phyloP scores from a whole-genome alignment of 2,329 filamentous ascomycete species.

The Metarhizium guizhouense region DNA sequence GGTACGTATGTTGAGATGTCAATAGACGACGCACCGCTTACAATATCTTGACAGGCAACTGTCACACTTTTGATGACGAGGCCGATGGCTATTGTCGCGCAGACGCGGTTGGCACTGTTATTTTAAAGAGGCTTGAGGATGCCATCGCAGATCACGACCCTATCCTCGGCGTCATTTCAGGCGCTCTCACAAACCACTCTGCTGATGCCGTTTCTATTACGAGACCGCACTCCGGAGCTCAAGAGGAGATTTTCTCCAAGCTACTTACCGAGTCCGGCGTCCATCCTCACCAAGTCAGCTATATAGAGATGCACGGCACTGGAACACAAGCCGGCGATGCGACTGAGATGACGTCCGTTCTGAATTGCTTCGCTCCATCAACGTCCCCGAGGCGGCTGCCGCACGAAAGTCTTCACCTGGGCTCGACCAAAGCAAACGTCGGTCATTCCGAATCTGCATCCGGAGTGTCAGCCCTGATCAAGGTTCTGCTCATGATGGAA shows the following conservation, averaged over 20 bases:
- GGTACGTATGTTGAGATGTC: constrained; percentile 9
- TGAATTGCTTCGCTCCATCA: constrained; percentile 33
- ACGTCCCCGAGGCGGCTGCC: constrained; percentile 13
- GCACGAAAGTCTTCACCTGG: not conserved
- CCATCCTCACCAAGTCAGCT: constrained; percentile 66
- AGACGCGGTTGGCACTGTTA: constrained; percentile 37
- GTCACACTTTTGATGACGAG: constrained; percentile 37
- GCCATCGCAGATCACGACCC: constrained; percentile 49
- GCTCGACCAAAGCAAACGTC: constrained; percentile 50
- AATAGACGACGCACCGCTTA: constrained; percentile 38
- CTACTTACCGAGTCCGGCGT: constrained; percentile 61
- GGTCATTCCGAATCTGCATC: constrained; percentile 53
- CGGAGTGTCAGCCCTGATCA: constrained; percentile 40
- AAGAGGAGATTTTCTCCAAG: constrained; percentile 50
- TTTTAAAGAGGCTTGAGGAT: constrained; percentile 42
- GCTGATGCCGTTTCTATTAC: constrained; percentile 64
- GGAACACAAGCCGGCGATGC: constrained; percentile 79
- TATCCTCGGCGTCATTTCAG: constrained; percentile 54
- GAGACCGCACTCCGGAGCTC: constrained; percentile 55
- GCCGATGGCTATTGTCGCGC: constrained; percentile 51
- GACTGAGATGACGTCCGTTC: constrained; percentile 71
- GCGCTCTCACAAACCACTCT: constrained; percentile 61
- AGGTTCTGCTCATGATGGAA: constrained; percentile 55
- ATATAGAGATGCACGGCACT: constrained; percentile 84
- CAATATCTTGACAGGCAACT: not conserved